A percentile compares a stretch with the other conserved stretches of the same genome.
phyloP scores from a whole-genome alignment of 2,329 filamentous ascomycete species.

The Colletotrichum orbiculare region DNA sequence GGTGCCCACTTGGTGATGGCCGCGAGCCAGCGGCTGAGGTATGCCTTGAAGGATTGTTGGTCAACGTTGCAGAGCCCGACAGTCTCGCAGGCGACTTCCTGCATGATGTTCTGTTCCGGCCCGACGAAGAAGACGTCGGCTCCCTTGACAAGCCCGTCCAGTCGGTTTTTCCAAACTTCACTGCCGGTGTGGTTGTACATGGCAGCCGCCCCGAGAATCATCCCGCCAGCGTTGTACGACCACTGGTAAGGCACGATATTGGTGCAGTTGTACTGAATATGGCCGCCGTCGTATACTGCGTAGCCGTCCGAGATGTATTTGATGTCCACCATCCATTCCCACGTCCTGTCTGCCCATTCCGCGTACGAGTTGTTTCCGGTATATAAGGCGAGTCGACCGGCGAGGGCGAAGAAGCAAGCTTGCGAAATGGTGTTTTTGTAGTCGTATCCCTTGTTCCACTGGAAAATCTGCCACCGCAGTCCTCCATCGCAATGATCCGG shows the following conservation, averaged over 20 bases:
- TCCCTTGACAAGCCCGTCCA: constrained; percentile 66
- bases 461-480: constrained; percentile 86
- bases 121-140: constrained; percentile 66
- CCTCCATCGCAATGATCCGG: constrained; percentile 76
- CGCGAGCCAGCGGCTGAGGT: constrained; percentile 70
- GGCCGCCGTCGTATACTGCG: constrained; percentile 71
- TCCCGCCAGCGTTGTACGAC: constrained; percentile 75
- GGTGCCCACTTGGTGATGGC: constrained; percentile 73
- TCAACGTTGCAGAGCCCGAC: constrained; percentile 70
- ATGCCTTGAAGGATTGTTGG: constrained; percentile 73
- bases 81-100: constrained; percentile 73
- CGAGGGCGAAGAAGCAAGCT: constrained; percentile 71
- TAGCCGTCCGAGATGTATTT: constrained; percentile 70
- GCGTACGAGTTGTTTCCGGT: constrained; percentile 82
- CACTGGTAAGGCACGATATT: constrained; percentile 71
- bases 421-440: constrained; percentile 79
- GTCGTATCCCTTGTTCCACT: constrained; percentile 83
- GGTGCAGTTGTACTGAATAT: constrained; percentile 67
- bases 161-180: constrained; percentile 66
- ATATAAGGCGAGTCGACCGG: constrained; percentile 77
- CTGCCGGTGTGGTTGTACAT: constrained; percentile 73
- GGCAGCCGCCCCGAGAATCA: constrained; percentile 73
- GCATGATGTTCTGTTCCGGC: constrained; percentile 66
- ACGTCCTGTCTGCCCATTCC: constrained; percentile 80
- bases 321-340: constrained; percentile 72